Percentiles rank a stretch among this genome's conserved stretches.
Conservation (phyloP, 148 eudicot genomes). For the Nepenthes gracilis region DNA sequence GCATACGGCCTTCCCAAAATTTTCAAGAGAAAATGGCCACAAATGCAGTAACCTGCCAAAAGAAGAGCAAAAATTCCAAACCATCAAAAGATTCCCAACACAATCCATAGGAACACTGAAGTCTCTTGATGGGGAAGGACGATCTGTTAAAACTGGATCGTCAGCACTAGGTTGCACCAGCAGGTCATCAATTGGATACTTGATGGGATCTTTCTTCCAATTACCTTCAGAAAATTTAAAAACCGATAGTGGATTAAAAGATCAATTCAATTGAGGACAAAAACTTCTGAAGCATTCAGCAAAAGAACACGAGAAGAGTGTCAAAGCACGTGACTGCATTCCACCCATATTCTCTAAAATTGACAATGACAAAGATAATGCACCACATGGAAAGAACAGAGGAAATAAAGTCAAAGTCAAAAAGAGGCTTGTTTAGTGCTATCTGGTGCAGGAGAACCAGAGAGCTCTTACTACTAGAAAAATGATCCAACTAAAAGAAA, state of each 20-base stretch:
- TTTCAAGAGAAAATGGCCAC: constrained; percentile 83
- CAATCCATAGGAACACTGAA: constrained; percentile 74
- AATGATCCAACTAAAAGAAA: neutral
- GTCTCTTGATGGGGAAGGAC: constrained; percentile 70
- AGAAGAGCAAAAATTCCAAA: constrained; percentile 89
- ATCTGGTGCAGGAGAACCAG: too few relatives aligned
- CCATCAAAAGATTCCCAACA: constrained; percentile 81
- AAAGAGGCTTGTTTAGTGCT: too few relatives aligned
- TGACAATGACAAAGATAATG: too few relatives aligned
- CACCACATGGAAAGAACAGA: too few relatives aligned
- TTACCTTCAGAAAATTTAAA: constrained; percentile 25
- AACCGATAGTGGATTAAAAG: neutral
- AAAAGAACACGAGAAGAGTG: neutral
- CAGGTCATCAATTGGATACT: constrained; percentile 89
- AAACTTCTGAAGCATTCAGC: neutral
- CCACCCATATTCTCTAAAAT: too few relatives aligned
- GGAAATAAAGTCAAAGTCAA: too few relatives aligned
- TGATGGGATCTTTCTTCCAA: constrained; percentile 26
- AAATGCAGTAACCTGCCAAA: constrained; percentile 64
- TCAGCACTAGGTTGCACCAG: constrained; percentile 60
- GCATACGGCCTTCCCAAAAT: constrained; percentile 72
- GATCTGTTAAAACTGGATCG: constrained; percentile 60
- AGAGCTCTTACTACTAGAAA: too few relatives aligned
- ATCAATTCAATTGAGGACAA: neutral
- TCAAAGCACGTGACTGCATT: too few relatives aligned